Conservation (phyloP, 129 eudicot species). For the Ambrosia artemisiifolia region DNA sequence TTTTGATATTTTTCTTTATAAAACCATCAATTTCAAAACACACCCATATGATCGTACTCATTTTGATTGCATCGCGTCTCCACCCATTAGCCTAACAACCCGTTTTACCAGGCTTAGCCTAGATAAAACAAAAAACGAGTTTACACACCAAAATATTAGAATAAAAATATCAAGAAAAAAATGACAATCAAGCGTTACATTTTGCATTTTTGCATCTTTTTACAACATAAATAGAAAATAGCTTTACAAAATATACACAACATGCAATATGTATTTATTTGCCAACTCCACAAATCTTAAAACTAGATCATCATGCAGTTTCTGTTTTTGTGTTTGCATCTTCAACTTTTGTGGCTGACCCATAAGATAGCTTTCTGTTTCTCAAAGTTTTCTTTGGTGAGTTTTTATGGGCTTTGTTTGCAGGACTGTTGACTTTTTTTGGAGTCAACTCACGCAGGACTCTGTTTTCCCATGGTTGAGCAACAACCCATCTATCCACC, state of each 20-base stretch:
- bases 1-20: too few species aligned
- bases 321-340: constrained; percentile 26
- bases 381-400: constrained; percentile 52
- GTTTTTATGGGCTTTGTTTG: constrained; percentile 32
- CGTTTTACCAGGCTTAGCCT: too few species aligned
- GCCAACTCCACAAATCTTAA: not conserved
- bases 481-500: constrained; percentile 93
- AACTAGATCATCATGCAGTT: constrained; percentile 7
- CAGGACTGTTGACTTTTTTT: constrained; percentile 42
- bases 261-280: not conserved
- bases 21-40: too few species aligned
- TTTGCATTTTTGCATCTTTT: not conserved
- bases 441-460: constrained; percentile 46
- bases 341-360: constrained; percentile 38
- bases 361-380: constrained; percentile 58
- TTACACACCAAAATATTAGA: too few species aligned
- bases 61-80: too few species aligned
- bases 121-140: too few species aligned
- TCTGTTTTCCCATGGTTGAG: constrained; percentile 91
- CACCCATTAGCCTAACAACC: too few species aligned
- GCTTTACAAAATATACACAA: constrained; percentile 13
- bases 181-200: not conserved
- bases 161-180: too few species aligned
- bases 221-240: constrained; percentile 8
- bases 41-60: too few species aligned